Base-by-base conservation (phyloP, 176 grass and related monocot genomes). In the Musa acuminata region DNA sequence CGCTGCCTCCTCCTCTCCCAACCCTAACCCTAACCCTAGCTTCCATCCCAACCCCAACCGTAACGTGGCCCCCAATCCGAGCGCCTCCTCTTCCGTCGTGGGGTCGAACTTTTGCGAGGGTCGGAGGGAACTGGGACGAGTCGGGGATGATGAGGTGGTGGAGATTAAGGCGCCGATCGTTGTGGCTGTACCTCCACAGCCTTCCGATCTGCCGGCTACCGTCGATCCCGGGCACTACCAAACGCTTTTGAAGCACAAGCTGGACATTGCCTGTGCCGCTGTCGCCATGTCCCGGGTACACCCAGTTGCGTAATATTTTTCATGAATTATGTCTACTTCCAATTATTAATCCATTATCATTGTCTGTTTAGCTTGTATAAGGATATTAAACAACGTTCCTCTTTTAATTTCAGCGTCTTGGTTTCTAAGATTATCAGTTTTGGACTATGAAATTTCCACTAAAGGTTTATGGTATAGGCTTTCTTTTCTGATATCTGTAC, bases 221-320 rank as follows among this genome's bases (percentile, higher is more conserved):
- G 78, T 58, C 6, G 86, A 96, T 64, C 89, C 87, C 0, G 73
- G 62, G n/a, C 69, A 87, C 27, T 89, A 86, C 77, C 84, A 85
- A 9, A 69, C 72, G 58, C 67, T 84, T 77, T 83, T 96, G 23
- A 96, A 89, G 89, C 72, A 86, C 84, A 90, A 85, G 75, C 89
- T 96, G 13, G 80, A 88, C 53, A 79, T 92, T 62, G 85, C 86
- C 85, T 96, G 92, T 77, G 89, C 87, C 62, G 92, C 86, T n/a
- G 92, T 96, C 7, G 89, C 82, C 65, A 87, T 85, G 76, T 88
- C 89, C 70, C 89, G 82, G 87, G 92, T 96, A 84, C 21, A 16
- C 13, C 23, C 19, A 22, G 25, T 49, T 65, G 11, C 53, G 2
- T 11, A 9, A 3, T 54, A 16, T 1, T 27, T 54, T 54, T 67